Base-by-base conservation (phyloP, 495 filamentous ascomycete genomes). In the Aspergillus coremiiformis region DNA sequence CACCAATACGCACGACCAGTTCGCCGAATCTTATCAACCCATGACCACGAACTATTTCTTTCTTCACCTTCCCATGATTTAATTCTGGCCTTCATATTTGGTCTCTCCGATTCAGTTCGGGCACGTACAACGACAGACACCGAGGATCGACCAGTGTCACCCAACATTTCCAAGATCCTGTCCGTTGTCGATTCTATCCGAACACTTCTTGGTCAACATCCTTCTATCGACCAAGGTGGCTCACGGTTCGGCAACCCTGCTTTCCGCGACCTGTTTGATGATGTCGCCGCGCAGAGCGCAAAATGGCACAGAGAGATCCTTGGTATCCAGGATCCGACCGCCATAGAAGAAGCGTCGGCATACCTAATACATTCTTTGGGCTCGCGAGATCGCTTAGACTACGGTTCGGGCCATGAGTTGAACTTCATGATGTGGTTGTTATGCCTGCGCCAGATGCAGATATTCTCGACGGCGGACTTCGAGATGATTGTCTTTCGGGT, bases 341-440 rank as follows among this genome's bases (percentile, higher is more conserved):
- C 85, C 4, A 75, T 84, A 24, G 65, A 72, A 1, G 93, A 98
- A 65, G 73, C 83, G 6, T 84, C 84, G 7, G 78, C 83, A 35
- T 99, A 99, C 62, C 76, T 99, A 44, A 69, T 79, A 52, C 80
- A 95, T 60, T 85, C 84, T 1, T 86, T 96, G 44, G 93, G 93
- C 42, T 95, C 93, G 63, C 77, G 83, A 43, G 78, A 81, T 24
- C 81, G 93, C n/a, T 88, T 98, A 55, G 93, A 98, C 71, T 98
- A 98, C 68, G 93, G 93, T 56, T 94, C 89, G 0, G 93, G 93
- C 7, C 93, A 98, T 66, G 93, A 98, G 69, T 78, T 98, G 44
- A 96, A 98, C 67, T 96, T 97, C 67, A 76, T 92, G 64, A 84
- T 95, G 66, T 97, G 90, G 89, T 75, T 97, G 30, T 78, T 98